Evolutionary conservation across 1,284 basidiomycete species (phyloP).

Genomic region (Fomitiporia mediterranea): DNA sequence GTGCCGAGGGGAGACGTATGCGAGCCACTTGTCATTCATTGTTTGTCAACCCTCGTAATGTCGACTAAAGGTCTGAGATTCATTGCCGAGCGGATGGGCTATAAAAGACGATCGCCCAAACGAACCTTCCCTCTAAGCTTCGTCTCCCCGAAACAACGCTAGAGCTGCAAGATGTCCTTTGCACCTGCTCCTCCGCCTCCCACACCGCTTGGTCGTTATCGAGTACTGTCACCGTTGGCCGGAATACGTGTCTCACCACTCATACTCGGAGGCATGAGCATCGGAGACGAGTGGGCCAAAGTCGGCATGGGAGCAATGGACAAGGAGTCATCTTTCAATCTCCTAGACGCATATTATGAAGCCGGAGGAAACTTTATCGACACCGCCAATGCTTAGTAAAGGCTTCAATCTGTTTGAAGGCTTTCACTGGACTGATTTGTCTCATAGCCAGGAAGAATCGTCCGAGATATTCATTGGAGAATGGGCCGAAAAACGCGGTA

Average conservation of each 20-base stretch:
- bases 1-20: too few species aligned
- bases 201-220: slow-evolving; percentile 40
- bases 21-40: too few species aligned
- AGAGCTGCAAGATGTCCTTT: too few species aligned
- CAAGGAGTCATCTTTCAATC: slow-evolving; percentile 35
- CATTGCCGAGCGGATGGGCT: neutral
- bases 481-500: slow-evolving; percentile 37
- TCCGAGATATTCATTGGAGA: slow-evolving; percentile 38
- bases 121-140: neutral
- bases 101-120: neutral
- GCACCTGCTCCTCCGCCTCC: slow-evolving; percentile 25
- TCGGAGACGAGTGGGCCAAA: slow-evolving; percentile 42
- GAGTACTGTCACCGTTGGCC: slow-evolving; percentile 38
- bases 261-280: slow-evolving; percentile 48
- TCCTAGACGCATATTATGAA: slow-evolving; percentile 38
- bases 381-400: slow-evolving; percentile 31
- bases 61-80: neutral
- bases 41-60: neutral
- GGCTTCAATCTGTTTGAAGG: neutral
- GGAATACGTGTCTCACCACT: slow-evolving; percentile 50
- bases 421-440: neutral
- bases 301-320: slow-evolving; percentile 33
- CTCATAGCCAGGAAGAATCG: slow-evolving; percentile 27
- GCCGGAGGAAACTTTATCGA: slow-evolving; percentile 36
- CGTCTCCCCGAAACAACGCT: neutral